Conservation (phyloP, 2,329 filamentous ascomycete genomes). For the Westerdykella ornata region DNA sequence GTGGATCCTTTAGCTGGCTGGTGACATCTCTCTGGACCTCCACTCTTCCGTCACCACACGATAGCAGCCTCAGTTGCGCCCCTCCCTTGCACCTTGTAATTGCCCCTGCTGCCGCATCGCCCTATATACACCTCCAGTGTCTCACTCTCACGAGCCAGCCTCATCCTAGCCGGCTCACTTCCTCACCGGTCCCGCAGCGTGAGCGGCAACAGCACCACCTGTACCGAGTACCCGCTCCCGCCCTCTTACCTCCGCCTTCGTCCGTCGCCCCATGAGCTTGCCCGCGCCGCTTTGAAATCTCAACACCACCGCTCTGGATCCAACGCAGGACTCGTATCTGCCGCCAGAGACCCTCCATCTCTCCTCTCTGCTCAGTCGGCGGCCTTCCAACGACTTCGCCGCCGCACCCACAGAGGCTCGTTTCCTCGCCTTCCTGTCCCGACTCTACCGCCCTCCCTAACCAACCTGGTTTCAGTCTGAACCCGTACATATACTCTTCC, state of each 20-base stretch:
- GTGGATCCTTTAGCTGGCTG: too few species aligned
- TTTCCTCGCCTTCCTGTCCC: slow-evolving; percentile 42
- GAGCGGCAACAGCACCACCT: neutral
- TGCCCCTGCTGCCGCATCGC: neutral
- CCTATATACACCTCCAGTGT: too few species aligned
- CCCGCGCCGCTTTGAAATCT: neutral
- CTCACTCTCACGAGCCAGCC: neutral
- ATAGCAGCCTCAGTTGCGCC: too few species aligned
- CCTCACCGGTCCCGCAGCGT: neutral
- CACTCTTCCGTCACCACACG: too few species aligned
- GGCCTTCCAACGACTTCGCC: slow-evolving; percentile 30
- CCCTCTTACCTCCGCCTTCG: neutral
- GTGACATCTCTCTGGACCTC: too few species aligned
- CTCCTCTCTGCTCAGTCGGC: neutral
- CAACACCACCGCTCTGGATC: neutral
- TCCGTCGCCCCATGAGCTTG: neutral
- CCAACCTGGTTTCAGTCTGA: slow-evolving; percentile 3
- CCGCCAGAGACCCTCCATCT: neutral
- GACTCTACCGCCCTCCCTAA: slow-evolving; percentile 44
- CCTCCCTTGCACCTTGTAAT: neutral
- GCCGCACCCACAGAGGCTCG: slow-evolving; percentile 40
- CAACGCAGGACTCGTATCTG: neutral
- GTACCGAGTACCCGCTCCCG: neutral
- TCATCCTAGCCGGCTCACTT: neutral
- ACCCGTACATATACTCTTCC: neutral